Base-by-base conservation (phyloP, 768 basidiomycete species). In the Hypholoma fasciculare region DNA sequence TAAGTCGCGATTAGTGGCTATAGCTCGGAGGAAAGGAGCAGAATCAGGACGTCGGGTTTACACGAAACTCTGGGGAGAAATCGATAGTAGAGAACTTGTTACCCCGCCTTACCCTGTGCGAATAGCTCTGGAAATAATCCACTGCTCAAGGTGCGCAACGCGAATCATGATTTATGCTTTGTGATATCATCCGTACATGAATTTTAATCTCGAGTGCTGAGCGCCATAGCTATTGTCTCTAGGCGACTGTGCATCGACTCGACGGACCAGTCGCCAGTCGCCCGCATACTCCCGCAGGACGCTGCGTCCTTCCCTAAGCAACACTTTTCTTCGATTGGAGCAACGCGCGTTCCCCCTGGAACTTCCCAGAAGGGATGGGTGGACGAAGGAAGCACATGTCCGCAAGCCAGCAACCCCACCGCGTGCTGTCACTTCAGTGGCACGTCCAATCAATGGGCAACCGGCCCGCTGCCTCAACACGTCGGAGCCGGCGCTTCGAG, bases 211-310 rank as follows among this genome's bases (percentile, higher is more conserved):
- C 30, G 9, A 34, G 30, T 34, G 30, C 30, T 34, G 30, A 34
- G 30, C 30, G 42, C 27, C 52, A 43, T 54, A 54, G 52, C 42
- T 54, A 54, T 54, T 54, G 52, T 54, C 34, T 54, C 52, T 44
- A 54, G 27, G 52, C 27, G 52, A 54, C 52, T 44, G 43, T 11
- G 8, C 40, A 40, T 40, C n/a, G 5, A 40, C 39, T 23, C 23
- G 23, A 23, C 23, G 23, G 23, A 23, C 23, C 23, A 23, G 23
- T 23, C 23, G 16, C 38, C 38, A 2, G 38, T 39, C 16, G 38
- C 38, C 38, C 16, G 11, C 38, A 39, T 39, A 39, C 38, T 39
- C 38, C 11, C 38, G 38, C 12, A 11, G 38, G 16, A 39, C 38
- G 12, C 38, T 16, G 40, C 1, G 40, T 34, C 30, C 30, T 34